Base-by-base conservation (phyloP, 2,329 filamentous ascomycete genomes). In the Pestalotiopsis sp. region DNA sequence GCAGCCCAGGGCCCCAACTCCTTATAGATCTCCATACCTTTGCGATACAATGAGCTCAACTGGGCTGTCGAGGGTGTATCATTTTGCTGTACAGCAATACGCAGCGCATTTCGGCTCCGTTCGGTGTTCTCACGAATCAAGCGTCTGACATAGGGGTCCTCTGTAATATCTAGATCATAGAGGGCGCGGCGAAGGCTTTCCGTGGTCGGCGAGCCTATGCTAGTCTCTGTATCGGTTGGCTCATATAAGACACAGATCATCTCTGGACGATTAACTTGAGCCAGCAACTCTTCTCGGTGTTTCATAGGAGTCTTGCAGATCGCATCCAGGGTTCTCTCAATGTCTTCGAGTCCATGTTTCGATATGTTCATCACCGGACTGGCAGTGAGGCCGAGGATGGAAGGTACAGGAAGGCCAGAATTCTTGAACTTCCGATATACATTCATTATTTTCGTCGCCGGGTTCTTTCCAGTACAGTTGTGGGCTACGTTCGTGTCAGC, bases 321-420 rank as follows among this genome's bases (percentile, higher is more conserved):
- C 1, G 93, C 88, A 76, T 94, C 86, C 58, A 97, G 81, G 56
- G 92, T 93, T 3, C 77, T 71, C 76, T 97, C 94, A 6, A 97
- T 85, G 4, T 78, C 76, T 78, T 87, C 81, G 14, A 95, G 82
- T 45, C 86, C 86, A 1, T 82, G 79, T 1, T 85, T 77, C 17
- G 85, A 86, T 1, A 86, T 88, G 67, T 84, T 88, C 71, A 91
- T 89, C 3, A 93, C 86, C 0, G 94, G 94, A 70, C 92, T 97
- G 0, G 94, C 94, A 6, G 92, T 95, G 27, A 97, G 83, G 0
- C 94, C 94, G 4, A 97, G 82, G 36, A 97, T 91, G 23, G 85
- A 83, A 0, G 94, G 94, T 1, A 88, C 78, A 0, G 74, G 63
- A 0, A 77, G 69, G 0, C 82, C 83, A 1, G 68, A 71, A 0